Percentiles rank a stretch among this genome's conserved stretches.
Evolutionary conservation across 495 filamentous ascomycete species (phyloP).

Genomic region (Cercophora sp.): DNA sequence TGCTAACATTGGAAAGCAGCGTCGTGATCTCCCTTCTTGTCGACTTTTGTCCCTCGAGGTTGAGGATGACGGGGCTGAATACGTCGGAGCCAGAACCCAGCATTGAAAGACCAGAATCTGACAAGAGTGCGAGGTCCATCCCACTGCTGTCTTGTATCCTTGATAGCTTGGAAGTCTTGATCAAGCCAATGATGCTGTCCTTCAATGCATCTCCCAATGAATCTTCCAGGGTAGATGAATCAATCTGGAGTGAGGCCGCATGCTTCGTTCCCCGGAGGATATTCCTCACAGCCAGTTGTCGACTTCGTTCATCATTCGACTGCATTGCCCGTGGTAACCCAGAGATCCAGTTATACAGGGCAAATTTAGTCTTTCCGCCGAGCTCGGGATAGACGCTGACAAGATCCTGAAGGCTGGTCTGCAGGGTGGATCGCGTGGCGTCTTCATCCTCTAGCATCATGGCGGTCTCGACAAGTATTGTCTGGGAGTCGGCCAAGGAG

Average conservation of each 20-base stretch:
- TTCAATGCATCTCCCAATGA: constrained; percentile 60
- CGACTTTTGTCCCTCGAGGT: constrained; percentile 59
- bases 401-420: constrained; percentile 54
- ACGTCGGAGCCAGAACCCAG: constrained; percentile 24
- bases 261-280: constrained; percentile 70
- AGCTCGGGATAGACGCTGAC: constrained; percentile 60
- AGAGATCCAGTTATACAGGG: constrained; percentile 75
- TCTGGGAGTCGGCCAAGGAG: constrained; percentile 65
- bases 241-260: constrained; percentile 59
- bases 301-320: constrained; percentile 72
- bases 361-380: constrained; percentile 63
- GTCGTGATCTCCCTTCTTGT: constrained; percentile 51
- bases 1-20: constrained; percentile 44
- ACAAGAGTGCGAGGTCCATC: constrained; percentile 16
- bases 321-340: constrained; percentile 81
- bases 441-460: constrained; percentile 64
- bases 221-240: constrained; percentile 65
- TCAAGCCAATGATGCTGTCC: constrained; percentile 52
- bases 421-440: constrained; percentile 36
- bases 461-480: constrained; percentile 75
- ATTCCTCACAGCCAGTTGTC: constrained; percentile 65
- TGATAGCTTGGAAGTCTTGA: constrained; percentile 33
- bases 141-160: constrained; percentile 21
- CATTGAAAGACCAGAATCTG: constrained; percentile 18
- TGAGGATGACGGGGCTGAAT: constrained; percentile 62